These are phyloP conservation scores for Vaccinium macrocarpon DNA, from an alignment of 148 eudicot genomes.

Conservation along the genomic window DNA sequence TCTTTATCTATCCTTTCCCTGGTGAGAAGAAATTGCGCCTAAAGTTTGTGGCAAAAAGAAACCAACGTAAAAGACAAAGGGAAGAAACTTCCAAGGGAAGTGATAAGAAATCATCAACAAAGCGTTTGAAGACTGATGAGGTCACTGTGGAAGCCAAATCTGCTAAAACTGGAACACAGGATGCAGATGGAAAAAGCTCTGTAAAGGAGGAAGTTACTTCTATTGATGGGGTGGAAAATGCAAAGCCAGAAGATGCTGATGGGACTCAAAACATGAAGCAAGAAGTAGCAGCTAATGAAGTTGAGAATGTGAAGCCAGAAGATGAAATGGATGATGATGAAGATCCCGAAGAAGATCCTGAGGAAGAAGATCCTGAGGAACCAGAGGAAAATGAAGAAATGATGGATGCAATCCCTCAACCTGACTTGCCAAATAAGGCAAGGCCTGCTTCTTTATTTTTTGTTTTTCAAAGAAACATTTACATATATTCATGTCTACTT, in stretches of 20 bases:
- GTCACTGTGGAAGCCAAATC: conserved; percentile 34
- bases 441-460: conserved; percentile 8
- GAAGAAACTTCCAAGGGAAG: conserved; percentile 52
- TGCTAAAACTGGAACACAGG: conserved; percentile 38
- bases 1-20: neutral
- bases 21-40: conserved; percentile 61
- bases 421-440: conserved; percentile 47
- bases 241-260: conserved; percentile 28
- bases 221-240: neutral
- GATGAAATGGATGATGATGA: conserved; percentile 65
- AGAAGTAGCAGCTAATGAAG: conserved; percentile 29
- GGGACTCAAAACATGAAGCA: conserved; percentile 57
- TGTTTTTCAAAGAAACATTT: neutral
- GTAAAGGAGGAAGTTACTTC: conserved; percentile 34
- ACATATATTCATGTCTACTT: neutral
- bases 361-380: conserved; percentile 67
- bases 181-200: conserved; percentile 35
- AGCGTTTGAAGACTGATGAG: conserved; percentile 60
- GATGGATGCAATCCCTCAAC: conserved; percentile 43
- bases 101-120: conserved; percentile 42
- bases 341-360: conserved; percentile 64
- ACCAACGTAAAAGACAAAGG: conserved; percentile 71
- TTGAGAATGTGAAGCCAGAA: conserved; percentile 1
- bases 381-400: conserved; percentile 69
- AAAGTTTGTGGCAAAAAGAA: conserved; percentile 66